Evolutionary conservation across 192 early-diverging fungal genomes (phyloP).

Genomic region (Coemansia sp.): DNA sequence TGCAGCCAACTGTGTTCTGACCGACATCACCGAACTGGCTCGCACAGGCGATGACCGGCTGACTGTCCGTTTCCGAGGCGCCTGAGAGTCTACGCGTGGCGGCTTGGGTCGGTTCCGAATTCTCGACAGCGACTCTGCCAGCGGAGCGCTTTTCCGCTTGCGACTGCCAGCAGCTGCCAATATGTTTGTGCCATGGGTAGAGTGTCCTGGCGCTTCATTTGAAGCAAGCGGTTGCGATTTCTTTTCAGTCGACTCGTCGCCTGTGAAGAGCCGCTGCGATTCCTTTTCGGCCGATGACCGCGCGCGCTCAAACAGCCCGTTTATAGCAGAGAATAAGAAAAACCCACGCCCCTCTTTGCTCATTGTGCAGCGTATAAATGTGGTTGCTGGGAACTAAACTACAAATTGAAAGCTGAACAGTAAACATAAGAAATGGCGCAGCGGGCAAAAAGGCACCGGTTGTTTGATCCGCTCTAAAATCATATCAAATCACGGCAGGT

Average conservation of each 20-base stretch:
- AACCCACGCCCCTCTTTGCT: slow-evolving; percentile 28
- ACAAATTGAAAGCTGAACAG: too few relatives aligned
- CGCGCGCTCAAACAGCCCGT: slow-evolving; percentile 44
- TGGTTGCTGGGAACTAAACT: too few relatives aligned
- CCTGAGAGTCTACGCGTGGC: background rate
- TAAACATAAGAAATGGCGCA: too few relatives aligned
- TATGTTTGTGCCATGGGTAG: too few relatives aligned
- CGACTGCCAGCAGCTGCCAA: background rate
- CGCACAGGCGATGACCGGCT: slow-evolving; percentile 7
- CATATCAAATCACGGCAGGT: too few relatives aligned
- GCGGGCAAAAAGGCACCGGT: too few relatives aligned
- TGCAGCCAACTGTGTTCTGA: slow-evolving; percentile 22
- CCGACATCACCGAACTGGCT: slow-evolving; percentile 21
- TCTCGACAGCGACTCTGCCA: background rate
- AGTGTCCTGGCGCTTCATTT: too few relatives aligned
- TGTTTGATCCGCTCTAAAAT: too few relatives aligned
- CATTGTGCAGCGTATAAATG: background rate
- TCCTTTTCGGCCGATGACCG: slow-evolving; percentile 46
- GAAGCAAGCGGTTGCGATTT: too few relatives aligned
- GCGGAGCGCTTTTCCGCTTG: slow-evolving; percentile 4
- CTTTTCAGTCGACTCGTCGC: background rate
- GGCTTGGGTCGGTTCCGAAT: background rate
- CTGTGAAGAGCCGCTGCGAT: slow-evolving; percentile 35
- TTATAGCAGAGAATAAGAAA: slow-evolving; percentile 37
- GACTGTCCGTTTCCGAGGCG: background rate